Evolutionary conservation across 805 yeast genomes (phyloP).

Genomic region (Zygotorulaspora chibaensis): DNA sequence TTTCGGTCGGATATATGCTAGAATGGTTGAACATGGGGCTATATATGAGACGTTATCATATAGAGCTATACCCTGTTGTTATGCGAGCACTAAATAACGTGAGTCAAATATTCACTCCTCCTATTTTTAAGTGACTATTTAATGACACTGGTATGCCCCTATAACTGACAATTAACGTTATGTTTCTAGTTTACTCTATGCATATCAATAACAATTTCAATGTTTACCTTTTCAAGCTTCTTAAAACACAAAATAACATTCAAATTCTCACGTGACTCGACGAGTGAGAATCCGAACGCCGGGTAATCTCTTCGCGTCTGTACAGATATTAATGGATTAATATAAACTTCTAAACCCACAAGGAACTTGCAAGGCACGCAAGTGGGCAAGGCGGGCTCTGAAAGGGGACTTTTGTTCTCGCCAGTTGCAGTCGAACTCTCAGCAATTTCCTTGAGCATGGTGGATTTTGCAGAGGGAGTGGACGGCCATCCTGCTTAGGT

Average conservation of each 20-base stretch:
- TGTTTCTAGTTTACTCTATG: background rate
- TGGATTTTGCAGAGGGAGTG: too few species aligned
- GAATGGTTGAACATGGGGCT: slow-evolving; percentile 9
- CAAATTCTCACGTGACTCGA: background rate
- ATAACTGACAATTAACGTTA: background rate
- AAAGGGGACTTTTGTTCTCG: too few species aligned
- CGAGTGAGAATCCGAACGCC: background rate
- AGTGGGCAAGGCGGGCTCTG: too few species aligned
- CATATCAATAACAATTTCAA: background rate
- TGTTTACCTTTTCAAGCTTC: slow-evolving; percentile 4
- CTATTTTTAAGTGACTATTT: background rate
- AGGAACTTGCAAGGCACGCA: too few species aligned
- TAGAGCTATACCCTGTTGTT: background rate
- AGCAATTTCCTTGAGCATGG: too few species aligned
- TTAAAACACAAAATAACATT: slow-evolving; percentile 1
- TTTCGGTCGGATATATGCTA: slow-evolving; percentile 11
- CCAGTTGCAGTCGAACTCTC: too few species aligned
- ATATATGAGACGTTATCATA: slow-evolving; percentile 2
- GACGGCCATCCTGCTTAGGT: too few species aligned
- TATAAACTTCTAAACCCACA: too few species aligned
- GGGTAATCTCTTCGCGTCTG: too few species aligned
- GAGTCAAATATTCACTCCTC: background rate
- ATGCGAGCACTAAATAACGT: too few species aligned
- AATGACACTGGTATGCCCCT: background rate
- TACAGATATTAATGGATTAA: background rate